phyloP scores from a whole-genome alignment of 2,329 filamentous ascomycete species.

The Diatrype stigma region DNA sequence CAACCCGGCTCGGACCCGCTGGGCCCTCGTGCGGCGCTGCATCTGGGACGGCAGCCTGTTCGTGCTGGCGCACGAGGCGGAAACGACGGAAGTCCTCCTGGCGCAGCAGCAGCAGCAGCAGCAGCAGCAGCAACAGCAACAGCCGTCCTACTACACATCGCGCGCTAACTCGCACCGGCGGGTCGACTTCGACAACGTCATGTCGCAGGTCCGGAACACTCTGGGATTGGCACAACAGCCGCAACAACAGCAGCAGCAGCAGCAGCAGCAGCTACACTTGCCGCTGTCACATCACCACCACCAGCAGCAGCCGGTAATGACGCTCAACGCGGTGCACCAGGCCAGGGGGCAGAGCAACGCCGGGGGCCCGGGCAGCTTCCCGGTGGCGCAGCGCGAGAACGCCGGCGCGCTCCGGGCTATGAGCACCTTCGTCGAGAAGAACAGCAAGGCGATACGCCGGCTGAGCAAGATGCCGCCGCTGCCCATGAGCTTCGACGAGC shows the following conservation, averaged over 20 bases:
- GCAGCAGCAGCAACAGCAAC: no score
- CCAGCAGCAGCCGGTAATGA: slow-evolving; percentile 18
- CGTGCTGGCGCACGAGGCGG: slow-evolving; percentile 36
- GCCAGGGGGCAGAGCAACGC: slow-evolving; percentile 26
- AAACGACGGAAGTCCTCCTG: no score
- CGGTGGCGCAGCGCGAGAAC: slow-evolving; percentile 39
- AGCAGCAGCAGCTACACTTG: not conserved
- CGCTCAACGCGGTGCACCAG: slow-evolving; percentile 39
- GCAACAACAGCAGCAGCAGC: slow-evolving; percentile 12
- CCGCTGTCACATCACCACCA: slow-evolving; percentile 12
- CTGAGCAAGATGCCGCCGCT: slow-evolving; percentile 36
- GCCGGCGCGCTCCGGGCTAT: slow-evolving; percentile 39
- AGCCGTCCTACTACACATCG: slow-evolving; percentile 21
- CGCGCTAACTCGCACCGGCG: slow-evolving; percentile 25
- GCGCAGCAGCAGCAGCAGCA: no score
- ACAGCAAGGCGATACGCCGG: slow-evolving; percentile 38
- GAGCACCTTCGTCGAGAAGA: slow-evolving; percentile 39
- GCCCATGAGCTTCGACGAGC: slow-evolving; percentile 29
- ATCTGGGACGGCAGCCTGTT: slow-evolving; percentile 50
- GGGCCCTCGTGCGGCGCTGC: slow-evolving; percentile 45
- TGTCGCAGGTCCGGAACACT: slow-evolving; percentile 38
- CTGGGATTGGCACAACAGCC: slow-evolving; percentile 19
- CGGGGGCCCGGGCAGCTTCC: slow-evolving; percentile 30
- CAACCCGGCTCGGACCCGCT: slow-evolving; percentile 49
- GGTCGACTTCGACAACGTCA: slow-evolving; percentile 42